phyloP scores from a whole-genome alignment of 441 rosid genomes.

The Populus hybrid region DNA sequence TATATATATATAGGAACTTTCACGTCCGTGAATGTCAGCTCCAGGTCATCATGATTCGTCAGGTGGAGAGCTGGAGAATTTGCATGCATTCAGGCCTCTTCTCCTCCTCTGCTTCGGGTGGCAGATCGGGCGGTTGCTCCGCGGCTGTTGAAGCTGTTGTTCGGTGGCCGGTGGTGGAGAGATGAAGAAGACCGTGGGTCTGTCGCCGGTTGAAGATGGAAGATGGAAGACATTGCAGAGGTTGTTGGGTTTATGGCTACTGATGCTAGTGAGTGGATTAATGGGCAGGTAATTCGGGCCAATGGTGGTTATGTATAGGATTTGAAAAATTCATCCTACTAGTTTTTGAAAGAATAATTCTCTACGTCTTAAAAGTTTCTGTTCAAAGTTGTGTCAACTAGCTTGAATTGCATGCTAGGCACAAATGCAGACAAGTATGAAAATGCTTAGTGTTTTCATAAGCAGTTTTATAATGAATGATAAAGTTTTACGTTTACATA shows the following conservation, averaged over 20 bases:
- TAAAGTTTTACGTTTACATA: no score
- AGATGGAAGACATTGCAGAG: constrained; percentile 59
- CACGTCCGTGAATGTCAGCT: constrained; percentile 2
- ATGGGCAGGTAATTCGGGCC: constrained; percentile 53
- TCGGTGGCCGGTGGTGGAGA: no score
- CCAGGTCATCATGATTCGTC: neutral
- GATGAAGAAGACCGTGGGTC: no score
- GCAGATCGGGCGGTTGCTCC: no score
- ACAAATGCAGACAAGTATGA: neutral
- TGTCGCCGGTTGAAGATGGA: no score
- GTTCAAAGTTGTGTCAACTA: neutral
- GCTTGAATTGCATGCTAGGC: neutral
- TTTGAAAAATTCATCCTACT: neutral
- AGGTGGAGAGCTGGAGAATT: no score
- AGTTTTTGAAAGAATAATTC: neutral
- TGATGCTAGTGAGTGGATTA: constrained; percentile 76
- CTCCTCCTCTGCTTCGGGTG: constrained; percentile 42
- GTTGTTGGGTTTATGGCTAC: constrained; percentile 74
- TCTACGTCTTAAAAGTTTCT: neutral
- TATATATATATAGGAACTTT: constrained; percentile 12
- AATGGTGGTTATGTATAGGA: constrained; percentile 50
- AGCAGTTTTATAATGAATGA: no score
- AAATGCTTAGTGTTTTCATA: no score
- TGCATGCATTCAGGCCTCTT: constrained; percentile 11
- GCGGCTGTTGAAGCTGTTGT: no score